phyloP scores from a whole-genome alignment of 495 filamentous ascomycete genomes.

The Neurospora sp. region DNA sequence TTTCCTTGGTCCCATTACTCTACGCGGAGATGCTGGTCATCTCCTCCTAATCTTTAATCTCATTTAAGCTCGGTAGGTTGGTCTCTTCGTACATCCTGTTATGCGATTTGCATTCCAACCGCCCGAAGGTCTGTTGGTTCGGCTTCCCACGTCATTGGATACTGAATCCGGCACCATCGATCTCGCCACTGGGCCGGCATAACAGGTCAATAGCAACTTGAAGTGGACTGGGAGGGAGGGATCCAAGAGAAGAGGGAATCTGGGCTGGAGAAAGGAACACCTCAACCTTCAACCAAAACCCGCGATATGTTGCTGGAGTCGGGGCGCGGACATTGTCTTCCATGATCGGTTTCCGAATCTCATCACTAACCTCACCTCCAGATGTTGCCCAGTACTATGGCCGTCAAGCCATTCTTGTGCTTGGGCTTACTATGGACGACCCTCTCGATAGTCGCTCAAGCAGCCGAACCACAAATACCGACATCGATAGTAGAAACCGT shows the following conservation, averaged over 20 bases:
- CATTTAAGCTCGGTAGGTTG: constrained; percentile 23
- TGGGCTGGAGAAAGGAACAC: neutral
- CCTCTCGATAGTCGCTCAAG: constrained; percentile 13
- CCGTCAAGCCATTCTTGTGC: constrained; percentile 24
- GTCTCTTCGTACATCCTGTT: constrained; percentile 6
- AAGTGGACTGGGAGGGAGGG: neutral
- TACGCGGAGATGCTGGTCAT: constrained; percentile 29
- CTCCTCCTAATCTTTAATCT: constrained; percentile 22
- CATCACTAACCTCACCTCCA: constrained; percentile 9
- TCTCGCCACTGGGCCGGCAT: neutral
- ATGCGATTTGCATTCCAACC: constrained; percentile 1
- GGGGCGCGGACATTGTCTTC: neutral
- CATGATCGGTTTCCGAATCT: neutral
- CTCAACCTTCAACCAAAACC: neutral
- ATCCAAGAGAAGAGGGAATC: neutral
- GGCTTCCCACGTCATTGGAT: constrained; percentile 10
- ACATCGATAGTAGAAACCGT: constrained; percentile 38
- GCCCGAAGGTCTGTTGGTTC: constrained; percentile 7
- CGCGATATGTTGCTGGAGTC: neutral
- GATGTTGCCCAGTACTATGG: constrained; percentile 36
- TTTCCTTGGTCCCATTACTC: neutral
- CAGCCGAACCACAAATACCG: constrained; percentile 13
- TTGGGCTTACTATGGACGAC: constrained; percentile 28
- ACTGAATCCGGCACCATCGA: constrained; percentile 8
- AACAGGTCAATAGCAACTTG: neutral